Percentiles rank a stretch among this genome's conserved stretches.
Conservation (phyloP, 169 alveolate genomes). For the Plasmodium chabaudi region DNA sequence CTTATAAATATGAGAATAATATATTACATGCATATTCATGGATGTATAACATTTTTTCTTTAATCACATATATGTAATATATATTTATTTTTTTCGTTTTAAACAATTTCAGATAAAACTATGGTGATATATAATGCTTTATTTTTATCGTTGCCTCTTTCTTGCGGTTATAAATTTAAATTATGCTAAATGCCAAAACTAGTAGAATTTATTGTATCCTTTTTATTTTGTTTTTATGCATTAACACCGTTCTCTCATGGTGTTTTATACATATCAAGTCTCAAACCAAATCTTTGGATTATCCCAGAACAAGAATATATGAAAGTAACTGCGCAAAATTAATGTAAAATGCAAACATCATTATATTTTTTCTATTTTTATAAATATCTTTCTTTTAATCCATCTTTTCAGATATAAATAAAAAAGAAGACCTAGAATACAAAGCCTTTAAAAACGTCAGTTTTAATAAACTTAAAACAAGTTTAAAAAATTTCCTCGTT, state of each 20-base stretch:
- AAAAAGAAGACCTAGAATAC: conserved; percentile 64
- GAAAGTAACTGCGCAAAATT: not conserved
- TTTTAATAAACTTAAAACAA: conserved; percentile 68
- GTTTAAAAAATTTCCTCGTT: conserved; percentile 51
- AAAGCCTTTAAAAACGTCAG: conserved; percentile 66
- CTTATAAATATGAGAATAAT: not conserved
- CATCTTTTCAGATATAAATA: conserved; percentile 40
- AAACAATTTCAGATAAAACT: conserved; percentile 15
- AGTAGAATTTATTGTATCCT: conserved; percentile 1
- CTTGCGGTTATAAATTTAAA: not conserved
- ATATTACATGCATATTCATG: not conserved
- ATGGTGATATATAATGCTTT: not conserved
- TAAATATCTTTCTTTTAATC: not conserved
- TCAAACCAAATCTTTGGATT: not conserved
- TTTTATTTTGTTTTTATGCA: conserved; percentile 14
- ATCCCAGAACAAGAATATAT: not conserved
- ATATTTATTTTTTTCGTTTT: not conserved
- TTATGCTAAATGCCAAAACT: conserved; percentile 60
- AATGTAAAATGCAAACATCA: not conserved
- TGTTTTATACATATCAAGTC: conserved; percentile 7
- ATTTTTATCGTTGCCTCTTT: not conserved
- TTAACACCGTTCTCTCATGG: conserved; percentile 11
- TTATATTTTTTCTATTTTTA: not conserved
- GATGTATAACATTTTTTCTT: not conserved
- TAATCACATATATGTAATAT: too few relatives aligned